phyloP scores from a whole-genome alignment of 2,329 filamentous ascomycete species.

The Aspergillus intermedius region DNA sequence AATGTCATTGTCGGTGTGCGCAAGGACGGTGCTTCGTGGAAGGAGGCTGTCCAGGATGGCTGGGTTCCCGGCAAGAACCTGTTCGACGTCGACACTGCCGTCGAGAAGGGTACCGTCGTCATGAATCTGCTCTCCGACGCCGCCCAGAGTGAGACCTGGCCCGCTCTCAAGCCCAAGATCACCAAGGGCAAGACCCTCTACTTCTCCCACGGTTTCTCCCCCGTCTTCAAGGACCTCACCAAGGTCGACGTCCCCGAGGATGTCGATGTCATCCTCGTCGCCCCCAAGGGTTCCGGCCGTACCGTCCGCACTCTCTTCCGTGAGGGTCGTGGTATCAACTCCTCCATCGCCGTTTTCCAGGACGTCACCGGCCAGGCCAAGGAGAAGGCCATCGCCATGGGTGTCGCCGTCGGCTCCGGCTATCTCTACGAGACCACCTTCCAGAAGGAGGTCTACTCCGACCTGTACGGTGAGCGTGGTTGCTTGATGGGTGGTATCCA shows the following conservation, averaged over 20 bases:
- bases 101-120: conserved; percentile 84
- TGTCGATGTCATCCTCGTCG: conserved; percentile 98
- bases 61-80: conserved; percentile 99
- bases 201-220: conserved; percentile 99
- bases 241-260: conserved; percentile 94
- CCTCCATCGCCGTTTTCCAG: conserved; percentile 95
- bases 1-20: conserved; percentile 99
- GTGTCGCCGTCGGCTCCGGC: conserved; percentile 92
- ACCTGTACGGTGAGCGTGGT: conserved; percentile 98
- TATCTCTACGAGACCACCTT: conserved; percentile 99
- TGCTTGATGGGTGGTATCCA: conserved; percentile 99
- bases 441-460: conserved; percentile 99
- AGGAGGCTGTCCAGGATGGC: conserved; percentile 93
- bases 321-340: conserved; percentile 99
- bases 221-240: conserved; percentile 99
- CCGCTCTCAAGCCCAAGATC: conserved; percentile 93
- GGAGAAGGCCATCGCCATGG: conserved; percentile 94
- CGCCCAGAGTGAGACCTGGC: conserved; percentile 98
- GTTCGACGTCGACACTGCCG: conserved; percentile 96
- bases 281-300: conserved; percentile 97
- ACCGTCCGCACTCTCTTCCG: conserved; percentile 98
- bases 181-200: conserved; percentile 99
- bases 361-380: conserved; percentile 96
- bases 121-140: conserved; percentile 99
- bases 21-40: conserved; percentile 97